A percentile compares a stretch with the other conserved stretches of the same genome.
phyloP scores from a whole-genome alignment of 2,329 filamentous ascomycete genomes.

The Exophiala xenobiotica region DNA sequence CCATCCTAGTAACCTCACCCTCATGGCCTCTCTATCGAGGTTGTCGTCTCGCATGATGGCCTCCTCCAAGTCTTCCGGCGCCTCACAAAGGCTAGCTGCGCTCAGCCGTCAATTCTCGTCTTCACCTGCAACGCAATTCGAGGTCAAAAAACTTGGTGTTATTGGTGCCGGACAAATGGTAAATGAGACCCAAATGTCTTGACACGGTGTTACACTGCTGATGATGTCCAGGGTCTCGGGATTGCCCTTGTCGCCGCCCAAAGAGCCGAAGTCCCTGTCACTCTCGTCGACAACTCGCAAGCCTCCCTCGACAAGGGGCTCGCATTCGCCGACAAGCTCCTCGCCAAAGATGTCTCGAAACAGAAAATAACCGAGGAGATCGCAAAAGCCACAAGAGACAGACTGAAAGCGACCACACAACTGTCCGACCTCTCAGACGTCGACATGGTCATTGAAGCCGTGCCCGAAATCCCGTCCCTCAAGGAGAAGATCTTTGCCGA shows the following conservation, averaged over 20 bases:
- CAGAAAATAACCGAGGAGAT: slow-evolving; percentile 78
- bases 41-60: slow-evolving; percentile 38
- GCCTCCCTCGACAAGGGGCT: slow-evolving; percentile 84
- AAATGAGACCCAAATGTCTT: slow-evolving; percentile 33
- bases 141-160: slow-evolving; percentile 86
- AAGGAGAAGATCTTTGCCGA: slow-evolving; percentile 85
- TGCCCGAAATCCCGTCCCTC: slow-evolving; percentile 84
- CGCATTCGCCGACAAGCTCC: slow-evolving; percentile 91
- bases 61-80: slow-evolving; percentile 34
- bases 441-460: slow-evolving; percentile 97
- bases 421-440: slow-evolving; percentile 77
- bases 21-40: slow-evolving; percentile 24
- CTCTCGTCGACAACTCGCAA: slow-evolving; percentile 79
- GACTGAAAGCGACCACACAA: slow-evolving; percentile 68
- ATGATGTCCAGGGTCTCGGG: slow-evolving; percentile 70
- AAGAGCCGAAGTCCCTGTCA: slow-evolving; percentile 79
- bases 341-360: slow-evolving; percentile 90
- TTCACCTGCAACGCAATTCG: slow-evolving; percentile 58
- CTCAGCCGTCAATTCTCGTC: slow-evolving; percentile 65
- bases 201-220: slow-evolving; percentile 5
- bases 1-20: too few relatives aligned
- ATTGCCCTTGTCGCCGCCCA: slow-evolving; percentile 93
- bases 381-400: slow-evolving; percentile 69
- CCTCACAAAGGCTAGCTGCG: slow-evolving; percentile 37
- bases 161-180: slow-evolving; percentile 97